These are phyloP conservation scores for Corylus heterophylla DNA, from an alignment of 306 rosid genomes.

Conservation along the genomic window DNA sequence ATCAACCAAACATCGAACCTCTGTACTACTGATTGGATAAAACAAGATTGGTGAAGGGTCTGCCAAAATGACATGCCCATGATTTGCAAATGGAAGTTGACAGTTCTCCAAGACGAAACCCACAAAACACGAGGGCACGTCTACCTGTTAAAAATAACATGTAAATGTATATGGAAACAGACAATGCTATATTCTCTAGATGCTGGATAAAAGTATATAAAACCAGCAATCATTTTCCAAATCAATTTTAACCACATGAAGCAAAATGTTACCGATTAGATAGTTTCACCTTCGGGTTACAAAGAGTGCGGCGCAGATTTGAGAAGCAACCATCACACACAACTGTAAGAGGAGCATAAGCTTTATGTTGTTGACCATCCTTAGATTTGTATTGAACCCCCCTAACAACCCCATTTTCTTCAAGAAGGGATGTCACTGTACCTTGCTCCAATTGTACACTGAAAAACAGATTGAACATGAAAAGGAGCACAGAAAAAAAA, in stretches of 20 bases:
- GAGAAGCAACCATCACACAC: slow-evolving; percentile 77
- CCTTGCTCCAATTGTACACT: slow-evolving; percentile 67
- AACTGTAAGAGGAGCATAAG: slow-evolving; percentile 63
- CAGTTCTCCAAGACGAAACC: slow-evolving; percentile 61
- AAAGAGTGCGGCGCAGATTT: slow-evolving; percentile 57
- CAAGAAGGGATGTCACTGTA: slow-evolving; percentile 51
- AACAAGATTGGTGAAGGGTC: slow-evolving; percentile 59
- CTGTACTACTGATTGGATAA: slow-evolving; percentile 57
- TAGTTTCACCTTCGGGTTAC: slow-evolving; percentile 53
- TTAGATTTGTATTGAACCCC: slow-evolving; percentile 65
- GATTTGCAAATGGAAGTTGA: slow-evolving; percentile 52
- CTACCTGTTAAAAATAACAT: slow-evolving; percentile 36
- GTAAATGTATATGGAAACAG: neutral
- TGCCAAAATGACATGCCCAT: slow-evolving; percentile 62
- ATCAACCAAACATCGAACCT: slow-evolving; percentile 59
- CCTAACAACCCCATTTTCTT: slow-evolving; percentile 50
- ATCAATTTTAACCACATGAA: neutral
- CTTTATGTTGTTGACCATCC: slow-evolving; percentile 44
- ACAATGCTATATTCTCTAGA: neutral
- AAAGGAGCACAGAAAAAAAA: neutral
- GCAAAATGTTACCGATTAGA: neutral
- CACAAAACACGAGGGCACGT: slow-evolving; percentile 50
- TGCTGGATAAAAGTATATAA: neutral
- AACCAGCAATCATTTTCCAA: neutral
- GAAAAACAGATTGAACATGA: neutral